Conservation (phyloP, 192 early-diverging fungal species). For the Linnemannia elongata region DNA sequence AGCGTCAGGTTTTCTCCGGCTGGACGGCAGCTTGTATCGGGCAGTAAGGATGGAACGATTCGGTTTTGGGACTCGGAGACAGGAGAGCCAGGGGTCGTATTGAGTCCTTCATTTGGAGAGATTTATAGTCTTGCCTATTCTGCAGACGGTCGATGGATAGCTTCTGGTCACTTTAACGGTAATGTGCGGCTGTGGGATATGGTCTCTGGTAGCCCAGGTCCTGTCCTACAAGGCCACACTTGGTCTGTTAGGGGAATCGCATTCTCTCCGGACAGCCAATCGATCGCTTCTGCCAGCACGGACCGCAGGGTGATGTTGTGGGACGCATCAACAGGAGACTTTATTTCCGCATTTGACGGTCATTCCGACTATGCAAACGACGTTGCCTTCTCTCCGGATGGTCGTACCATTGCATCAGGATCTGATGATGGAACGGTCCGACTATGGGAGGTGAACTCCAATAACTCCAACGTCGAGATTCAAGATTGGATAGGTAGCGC, state of each 20-base stretch:
- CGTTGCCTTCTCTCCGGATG: neutral
- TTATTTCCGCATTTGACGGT: neutral
- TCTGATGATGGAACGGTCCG: neutral
- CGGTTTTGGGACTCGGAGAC: neutral
- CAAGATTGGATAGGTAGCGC: neutral
- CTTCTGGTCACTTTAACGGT: neutral
- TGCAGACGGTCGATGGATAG: neutral
- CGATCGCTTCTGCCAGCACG: neutral
- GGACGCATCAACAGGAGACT: neutral
- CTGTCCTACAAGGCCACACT: neutral
- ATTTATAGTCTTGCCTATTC: neutral
- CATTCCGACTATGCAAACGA: too few species aligned
- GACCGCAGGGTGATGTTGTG: neutral
- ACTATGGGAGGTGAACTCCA: neutral
- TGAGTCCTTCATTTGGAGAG: neutral
- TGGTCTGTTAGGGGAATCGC: neutral
- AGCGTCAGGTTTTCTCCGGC: neutral
- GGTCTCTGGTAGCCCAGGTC: neutral
- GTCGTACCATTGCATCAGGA: neutral
- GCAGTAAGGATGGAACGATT: neutral
- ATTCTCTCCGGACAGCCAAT: neutral
- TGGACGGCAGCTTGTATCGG: neutral
- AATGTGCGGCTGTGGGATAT: slow-evolving; percentile 3
- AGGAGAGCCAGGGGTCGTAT: neutral
- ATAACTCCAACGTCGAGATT: neutral